Base-by-base conservation (phyloP, 768 basidiomycete genomes). In the Antrodiella citrinella region DNA sequence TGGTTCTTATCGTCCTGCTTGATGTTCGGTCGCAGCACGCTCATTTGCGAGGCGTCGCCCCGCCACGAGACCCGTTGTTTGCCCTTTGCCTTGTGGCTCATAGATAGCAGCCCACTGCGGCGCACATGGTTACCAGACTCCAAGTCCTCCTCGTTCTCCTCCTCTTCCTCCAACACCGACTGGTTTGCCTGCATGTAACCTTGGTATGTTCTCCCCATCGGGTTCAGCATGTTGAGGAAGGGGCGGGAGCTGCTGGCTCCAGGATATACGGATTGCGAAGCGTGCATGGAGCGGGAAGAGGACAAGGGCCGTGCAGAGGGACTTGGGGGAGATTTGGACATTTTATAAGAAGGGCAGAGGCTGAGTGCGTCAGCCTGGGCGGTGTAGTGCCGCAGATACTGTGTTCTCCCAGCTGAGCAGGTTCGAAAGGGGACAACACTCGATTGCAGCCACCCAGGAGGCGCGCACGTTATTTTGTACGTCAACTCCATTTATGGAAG, bases 221-320 rank as follows among this genome's bases (percentile, higher is more conserved):
- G 86, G 63, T 91, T 91, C 26, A 92, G 71, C 76, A 87, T 80
- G 65, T 80, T 81, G 58, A 91, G 80, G 60, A 91, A 89, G 1
- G 87, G 84, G 25, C 83, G 79, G 26, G 86, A 88, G 60, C 69
- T 75, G 24, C 83, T 78, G n/a, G 70, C 69, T 42, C 63, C 60
- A 4, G 64, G 63, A 39, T 64, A 66, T 42, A 66, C 58, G n/a
- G 68, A 69, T 50, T 67, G 65, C 0, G 69, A 68, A 48, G 59
- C 52, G 52, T 64, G 58, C 43, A 64, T 51, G 9, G 62, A 62
- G 21, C 61, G 60, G 3, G 60, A 58, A 48, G 58, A 53, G 18
- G 59, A 51, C 50, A 49, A 45, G 20, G 52, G 55, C 5, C 55
- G 49, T 7, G 47, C 21, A n/a, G 52, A 50, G n/a, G 55, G 45